These are phyloP conservation scores for Tulasnella sp. DNA, from an alignment of 768 basidiomycete species.

Conservation along the genomic window DNA sequence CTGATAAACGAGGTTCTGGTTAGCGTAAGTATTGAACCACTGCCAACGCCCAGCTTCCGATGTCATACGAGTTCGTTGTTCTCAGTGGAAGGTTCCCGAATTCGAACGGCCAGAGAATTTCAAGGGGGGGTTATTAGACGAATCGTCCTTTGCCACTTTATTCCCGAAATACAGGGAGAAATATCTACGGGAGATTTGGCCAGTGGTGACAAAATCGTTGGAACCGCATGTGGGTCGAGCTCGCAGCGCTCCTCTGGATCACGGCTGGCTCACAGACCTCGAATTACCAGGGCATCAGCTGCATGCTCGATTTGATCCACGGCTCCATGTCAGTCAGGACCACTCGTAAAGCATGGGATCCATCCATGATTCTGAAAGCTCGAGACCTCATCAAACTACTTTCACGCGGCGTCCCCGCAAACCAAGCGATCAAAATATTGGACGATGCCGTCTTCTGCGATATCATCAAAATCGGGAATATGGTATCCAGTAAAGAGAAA, in stretches of 20 bases:
- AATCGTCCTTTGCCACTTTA: slow-evolving; percentile 96
- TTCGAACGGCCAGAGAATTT: slow-evolving; percentile 72
- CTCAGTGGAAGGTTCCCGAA: slow-evolving; percentile 85
- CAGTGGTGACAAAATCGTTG: slow-evolving; percentile 80
- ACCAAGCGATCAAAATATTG: slow-evolving; percentile 85
- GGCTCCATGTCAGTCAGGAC: slow-evolving; percentile 98
- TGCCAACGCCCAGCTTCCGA: background rate
- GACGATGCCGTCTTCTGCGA: slow-evolving; percentile 91
- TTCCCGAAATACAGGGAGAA: slow-evolving; percentile 99
- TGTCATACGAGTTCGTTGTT: too few species aligned
- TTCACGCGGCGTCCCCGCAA: slow-evolving; percentile 85
- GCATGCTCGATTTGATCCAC: slow-evolving; percentile 91
- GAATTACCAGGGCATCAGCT: slow-evolving; percentile 71
- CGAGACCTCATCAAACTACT: slow-evolving; percentile 95
- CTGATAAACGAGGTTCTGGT: background rate
- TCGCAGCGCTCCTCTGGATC: background rate
- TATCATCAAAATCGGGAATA: slow-evolving; percentile 95
- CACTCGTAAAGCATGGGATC: slow-evolving; percentile 96
- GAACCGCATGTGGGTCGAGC: slow-evolving; percentile 67
- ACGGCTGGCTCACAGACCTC: slow-evolving; percentile 4
- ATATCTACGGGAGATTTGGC: slow-evolving; percentile 94
- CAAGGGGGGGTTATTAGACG: slow-evolving; percentile 85
- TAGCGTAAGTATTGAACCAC: background rate
- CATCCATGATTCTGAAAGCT: slow-evolving; percentile 94
- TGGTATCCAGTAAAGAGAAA: slow-evolving; percentile 93